phyloP scores from a whole-genome alignment of 179 eudicot genomes.

The Camellia oleifera region DNA sequence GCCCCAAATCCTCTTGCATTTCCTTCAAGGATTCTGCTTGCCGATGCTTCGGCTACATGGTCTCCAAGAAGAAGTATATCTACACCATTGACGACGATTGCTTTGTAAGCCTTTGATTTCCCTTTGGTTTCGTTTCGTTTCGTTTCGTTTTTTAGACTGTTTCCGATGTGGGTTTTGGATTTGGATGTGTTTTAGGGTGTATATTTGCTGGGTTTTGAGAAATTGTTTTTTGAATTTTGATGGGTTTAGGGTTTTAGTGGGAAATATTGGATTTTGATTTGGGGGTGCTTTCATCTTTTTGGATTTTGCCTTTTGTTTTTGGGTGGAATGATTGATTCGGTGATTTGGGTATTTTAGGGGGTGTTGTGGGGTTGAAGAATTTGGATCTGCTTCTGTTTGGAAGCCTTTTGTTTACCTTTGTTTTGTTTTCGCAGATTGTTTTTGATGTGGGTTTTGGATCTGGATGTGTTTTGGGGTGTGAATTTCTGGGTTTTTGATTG shows the following conservation, averaged over 20 bases:
- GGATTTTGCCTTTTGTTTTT: not conserved
- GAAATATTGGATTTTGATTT: not conserved
- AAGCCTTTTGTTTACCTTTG: too few species aligned
- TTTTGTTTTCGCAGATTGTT: not conserved
- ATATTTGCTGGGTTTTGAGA: not conserved
- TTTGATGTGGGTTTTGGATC: not conserved
- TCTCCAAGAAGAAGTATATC: constrained; percentile 29
- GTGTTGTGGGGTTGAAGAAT: too few species aligned
- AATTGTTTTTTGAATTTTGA: not conserved
- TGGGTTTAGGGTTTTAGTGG: not conserved
- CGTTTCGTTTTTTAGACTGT: constrained; percentile 11
- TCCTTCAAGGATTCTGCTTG: constrained; percentile 38
- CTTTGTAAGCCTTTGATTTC: constrained; percentile 26
- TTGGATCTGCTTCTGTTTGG: too few species aligned
- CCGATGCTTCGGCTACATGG: constrained; percentile 33
- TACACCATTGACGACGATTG: constrained; percentile 39
- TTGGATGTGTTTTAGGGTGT: not conserved
- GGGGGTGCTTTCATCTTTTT: too few species aligned
- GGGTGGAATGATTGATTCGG: not conserved
- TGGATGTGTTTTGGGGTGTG: not conserved
- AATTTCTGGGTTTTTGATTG: not conserved
- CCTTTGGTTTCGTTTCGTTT: not conserved
- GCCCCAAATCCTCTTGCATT: constrained; percentile 32
- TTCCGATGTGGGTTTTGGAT: not conserved
- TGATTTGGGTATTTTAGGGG: not conserved